Evolutionary conservation across 305 asterid species (phyloP).

Genomic region (Fraxinus latifolia): DNA sequence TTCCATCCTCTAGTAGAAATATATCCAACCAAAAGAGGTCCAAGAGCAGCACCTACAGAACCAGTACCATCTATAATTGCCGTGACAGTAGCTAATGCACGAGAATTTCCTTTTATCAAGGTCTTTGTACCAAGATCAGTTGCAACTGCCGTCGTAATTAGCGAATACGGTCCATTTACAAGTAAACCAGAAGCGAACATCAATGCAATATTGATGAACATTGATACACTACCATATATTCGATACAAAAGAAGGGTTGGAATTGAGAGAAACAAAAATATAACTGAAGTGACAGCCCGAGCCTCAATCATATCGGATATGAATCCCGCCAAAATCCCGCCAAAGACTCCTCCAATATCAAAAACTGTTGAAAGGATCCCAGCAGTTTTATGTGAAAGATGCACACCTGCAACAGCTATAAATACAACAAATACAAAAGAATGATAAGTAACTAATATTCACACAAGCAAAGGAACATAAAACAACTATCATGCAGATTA

Average conservation of each 20-base stretch:
- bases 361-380: constrained; percentile 81
- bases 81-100: constrained; percentile 82
- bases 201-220: constrained; percentile 47
- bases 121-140: constrained; percentile 91
- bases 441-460: background rate
- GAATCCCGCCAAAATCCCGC: constrained; percentile 78
- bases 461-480: background rate
- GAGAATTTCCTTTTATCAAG: constrained; percentile 57
- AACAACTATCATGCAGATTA: constrained; percentile 6
- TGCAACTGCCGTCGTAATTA: constrained; percentile 94
- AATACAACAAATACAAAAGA: constrained; percentile 18
- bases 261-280: constrained; percentile 60
- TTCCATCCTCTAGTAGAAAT: constrained; percentile 93
- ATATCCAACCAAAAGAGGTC: constrained; percentile 93
- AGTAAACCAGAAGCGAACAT: constrained; percentile 78
- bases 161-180: constrained; percentile 86
- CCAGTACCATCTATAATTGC: constrained; percentile 97
- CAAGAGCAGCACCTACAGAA: constrained; percentile 88
- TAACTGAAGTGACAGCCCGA: constrained; percentile 68
- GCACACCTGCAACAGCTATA: constrained; percentile 79
- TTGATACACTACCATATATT: constrained; percentile 69
- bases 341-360: constrained; percentile 79
- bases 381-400: constrained; percentile 66
- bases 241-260: constrained; percentile 75
- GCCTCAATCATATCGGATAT: constrained; percentile 78